Evolutionary conservation across 805 yeast genomes (phyloP), one percentile per base, ranked within the genome.

Genomic region (Alloascoidea hylecoeti): DNA sequence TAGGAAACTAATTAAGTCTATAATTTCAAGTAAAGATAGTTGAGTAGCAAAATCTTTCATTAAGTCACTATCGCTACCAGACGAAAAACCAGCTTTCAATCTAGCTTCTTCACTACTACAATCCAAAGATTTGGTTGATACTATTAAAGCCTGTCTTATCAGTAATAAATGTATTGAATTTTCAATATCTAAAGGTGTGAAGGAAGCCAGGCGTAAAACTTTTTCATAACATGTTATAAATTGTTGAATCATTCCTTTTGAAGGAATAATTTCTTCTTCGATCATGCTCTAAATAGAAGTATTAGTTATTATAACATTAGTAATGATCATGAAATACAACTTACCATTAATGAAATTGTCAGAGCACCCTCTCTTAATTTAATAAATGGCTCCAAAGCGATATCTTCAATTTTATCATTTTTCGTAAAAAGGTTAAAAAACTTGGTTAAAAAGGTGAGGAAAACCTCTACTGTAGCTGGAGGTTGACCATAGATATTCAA

Each of bases 1-100:
- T 38, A 64, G 51, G 46, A 64, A 63, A 17, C 60, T 54, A 45
- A 62, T 58, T 43, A 64, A 53, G 45, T 64, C 66, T 64, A 64
- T 61, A 14, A 68, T 66, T 18, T 62, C 51, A 38, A 64, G n/a
- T 9, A 23, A n/a, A n/a, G 30, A 23, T n/a, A 23, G 9, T 23
- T 23, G 13, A 23, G 9, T 23, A 9, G 9, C 30, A 23, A 23
- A 9, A 23, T 23, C 30, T 23, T 9, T 9, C 30, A 23, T 23
- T 9, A n/a, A 23, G 13, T 23, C 30, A n/a, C 13, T 9, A n/a
- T n/a, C n/a, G n/a, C n/a, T n/a, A n/a, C n/a, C n/a, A 23, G 30
- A 23, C n/a, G 30, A 23, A 23, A 23, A 23, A n/a, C 30, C 30
- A n/a, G 30, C 30, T n/a, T n/a, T 23, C n/a, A 9, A 9, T n/a